A percentile compares a stretch with the other conserved stretches of the same genome.
These are phyloP conservation scores for Thelephora ganbajun DNA, from an alignment of 768 basidiomycete genomes.

Conservation along the genomic window DNA sequence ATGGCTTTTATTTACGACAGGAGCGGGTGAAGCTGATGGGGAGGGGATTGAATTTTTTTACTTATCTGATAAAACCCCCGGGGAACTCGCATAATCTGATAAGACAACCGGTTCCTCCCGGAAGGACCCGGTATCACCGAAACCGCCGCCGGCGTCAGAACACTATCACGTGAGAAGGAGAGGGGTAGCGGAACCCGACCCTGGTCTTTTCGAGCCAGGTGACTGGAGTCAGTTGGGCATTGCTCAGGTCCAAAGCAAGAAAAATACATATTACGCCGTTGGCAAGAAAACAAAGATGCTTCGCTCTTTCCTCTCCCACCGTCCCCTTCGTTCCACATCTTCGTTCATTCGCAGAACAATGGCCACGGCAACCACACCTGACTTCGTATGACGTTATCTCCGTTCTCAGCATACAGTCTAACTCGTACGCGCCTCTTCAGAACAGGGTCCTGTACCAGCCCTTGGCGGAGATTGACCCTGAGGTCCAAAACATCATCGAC, in stretches of 20 bases:
- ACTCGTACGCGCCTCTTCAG: constrained; percentile 25
- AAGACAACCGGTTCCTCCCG: neutral
- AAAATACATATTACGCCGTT: neutral
- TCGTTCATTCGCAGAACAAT: constrained; percentile 28
- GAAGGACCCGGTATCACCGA: neutral
- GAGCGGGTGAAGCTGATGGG: too few species aligned
- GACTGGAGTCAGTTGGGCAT: neutral
- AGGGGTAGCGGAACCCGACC: neutral
- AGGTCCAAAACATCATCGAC: constrained; percentile 94
- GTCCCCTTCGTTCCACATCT: constrained; percentile 8
- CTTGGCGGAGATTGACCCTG: constrained; percentile 84
- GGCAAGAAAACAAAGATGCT: neutral
- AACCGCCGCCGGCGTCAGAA: neutral
- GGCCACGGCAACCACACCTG: constrained; percentile 45
- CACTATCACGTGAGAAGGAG: neutral
- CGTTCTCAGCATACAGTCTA: neutral
- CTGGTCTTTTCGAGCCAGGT: neutral
- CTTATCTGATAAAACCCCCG: constrained; percentile 8
- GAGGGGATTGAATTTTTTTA: too few species aligned
- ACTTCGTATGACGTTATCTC: constrained; percentile 33
- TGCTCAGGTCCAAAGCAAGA: neutral
- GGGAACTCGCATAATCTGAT: neutral
- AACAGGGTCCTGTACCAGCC: constrained; percentile 87
- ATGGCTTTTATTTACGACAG: too few species aligned
- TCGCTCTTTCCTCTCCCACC: neutral